A percentile compares a stretch with the other conserved stretches of the same genome.
These are phyloP conservation scores for Xylaria multiplex DNA, from an alignment of 2,329 filamentous ascomycete genomes.

Conservation along the genomic window DNA sequence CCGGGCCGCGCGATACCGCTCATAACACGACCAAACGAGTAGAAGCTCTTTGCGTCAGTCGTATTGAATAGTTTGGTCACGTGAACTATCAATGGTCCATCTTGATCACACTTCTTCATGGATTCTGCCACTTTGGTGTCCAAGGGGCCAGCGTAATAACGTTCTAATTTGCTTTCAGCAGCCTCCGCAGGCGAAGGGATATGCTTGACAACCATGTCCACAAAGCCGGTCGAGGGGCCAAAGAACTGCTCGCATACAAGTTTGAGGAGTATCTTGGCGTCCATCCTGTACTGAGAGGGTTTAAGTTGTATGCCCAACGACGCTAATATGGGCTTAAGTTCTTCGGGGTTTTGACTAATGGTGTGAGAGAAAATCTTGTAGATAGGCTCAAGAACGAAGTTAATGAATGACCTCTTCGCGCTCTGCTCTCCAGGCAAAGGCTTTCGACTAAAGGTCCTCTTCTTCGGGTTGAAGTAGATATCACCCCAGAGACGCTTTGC, in stretches of 20 bases:
- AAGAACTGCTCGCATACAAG: constrained; percentile 96
- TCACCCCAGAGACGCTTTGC: constrained; percentile 91
- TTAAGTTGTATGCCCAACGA: constrained; percentile 87
- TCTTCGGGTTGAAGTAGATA: constrained; percentile 92
- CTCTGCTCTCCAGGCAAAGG: constrained; percentile 73
- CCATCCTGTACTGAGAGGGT: constrained; percentile 88
- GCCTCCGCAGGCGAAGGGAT: constrained; percentile 87
- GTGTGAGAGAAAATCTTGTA: constrained; percentile 98
- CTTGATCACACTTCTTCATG: constrained; percentile 85
- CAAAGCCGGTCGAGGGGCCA: constrained; percentile 86
- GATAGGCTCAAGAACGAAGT: constrained; percentile 94
- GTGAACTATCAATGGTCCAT: constrained; percentile 91
- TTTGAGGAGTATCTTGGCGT: constrained; percentile 88
- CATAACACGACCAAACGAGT: constrained; percentile 90
- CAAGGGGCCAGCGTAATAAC: constrained; percentile 90
- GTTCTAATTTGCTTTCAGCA: constrained; percentile 78
- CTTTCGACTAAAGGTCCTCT: constrained; percentile 91
- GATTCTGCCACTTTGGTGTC: constrained; percentile 82
- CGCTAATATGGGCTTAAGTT: constrained; percentile 81
- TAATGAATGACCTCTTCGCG: constrained; percentile 87
- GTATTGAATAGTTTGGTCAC: constrained; percentile 94
- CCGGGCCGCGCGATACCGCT: constrained; percentile 88
- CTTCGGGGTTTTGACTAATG: constrained; percentile 87
- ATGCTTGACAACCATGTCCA: constrained; percentile 93
- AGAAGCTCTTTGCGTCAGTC: constrained; percentile 87